phyloP scores from a whole-genome alignment of 225 moss, liverwort and hornwort genomes.

The Bryum argenteum region DNA sequence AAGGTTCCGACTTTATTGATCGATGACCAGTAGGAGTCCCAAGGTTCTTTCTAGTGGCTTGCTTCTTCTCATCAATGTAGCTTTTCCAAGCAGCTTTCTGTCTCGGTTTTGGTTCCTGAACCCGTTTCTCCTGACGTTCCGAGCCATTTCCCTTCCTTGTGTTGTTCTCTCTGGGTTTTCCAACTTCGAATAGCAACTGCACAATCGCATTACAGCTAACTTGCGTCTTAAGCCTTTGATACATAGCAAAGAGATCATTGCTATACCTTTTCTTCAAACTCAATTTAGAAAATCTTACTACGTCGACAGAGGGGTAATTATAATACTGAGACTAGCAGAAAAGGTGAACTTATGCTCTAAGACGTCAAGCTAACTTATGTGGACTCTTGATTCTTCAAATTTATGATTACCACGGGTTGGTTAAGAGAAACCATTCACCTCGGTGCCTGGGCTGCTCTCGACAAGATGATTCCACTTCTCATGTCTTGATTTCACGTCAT shows the following conservation, averaged over 20 bases:
- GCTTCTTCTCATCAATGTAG: slow-evolving; percentile 53
- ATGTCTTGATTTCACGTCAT: slow-evolving; percentile 24
- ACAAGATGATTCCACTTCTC: slow-evolving; percentile 29
- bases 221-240: slow-evolving; percentile 6
- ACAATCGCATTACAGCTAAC: not conserved
- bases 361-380: slow-evolving; percentile 5
- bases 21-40: slow-evolving; percentile 30
- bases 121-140: slow-evolving; percentile 40
- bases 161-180: slow-evolving; percentile 30
- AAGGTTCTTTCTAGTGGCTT: slow-evolving; percentile 33
- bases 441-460: slow-evolving; percentile 26
- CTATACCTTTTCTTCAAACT: not conserved
- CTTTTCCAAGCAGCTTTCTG: slow-evolving; percentile 63
- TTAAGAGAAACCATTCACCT: slow-evolving; percentile 37
- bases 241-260: slow-evolving; percentile 10
- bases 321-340: slow-evolving; percentile 4
- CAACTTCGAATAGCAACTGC: slow-evolving; percentile 42
- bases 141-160: slow-evolving; percentile 31
- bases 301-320: not conserved
- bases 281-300: slow-evolving; percentile 7
- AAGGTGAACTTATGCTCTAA: slow-evolving; percentile 11
- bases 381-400: slow-evolving; percentile 9
- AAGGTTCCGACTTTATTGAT: slow-evolving; percentile 48
- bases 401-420: slow-evolving; percentile 2
- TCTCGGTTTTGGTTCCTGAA: slow-evolving; percentile 49